These are phyloP conservation scores for Didymella pomorum DNA, from an alignment of 2,329 filamentous ascomycete species.

Conservation along the genomic window DNA sequence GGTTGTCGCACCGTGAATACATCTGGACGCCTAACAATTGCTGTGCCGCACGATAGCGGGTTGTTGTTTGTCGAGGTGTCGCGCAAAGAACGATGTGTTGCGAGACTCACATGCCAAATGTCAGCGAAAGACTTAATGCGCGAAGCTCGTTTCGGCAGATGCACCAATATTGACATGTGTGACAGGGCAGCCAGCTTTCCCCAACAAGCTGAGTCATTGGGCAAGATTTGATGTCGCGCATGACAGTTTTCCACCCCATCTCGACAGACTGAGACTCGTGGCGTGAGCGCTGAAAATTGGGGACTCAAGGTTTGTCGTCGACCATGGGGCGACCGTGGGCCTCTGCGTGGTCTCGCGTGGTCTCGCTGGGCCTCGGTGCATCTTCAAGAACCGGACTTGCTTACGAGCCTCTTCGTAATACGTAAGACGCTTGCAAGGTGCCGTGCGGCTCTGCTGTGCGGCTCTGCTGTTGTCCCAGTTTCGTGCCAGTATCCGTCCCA, in stretches of 20 bases:
- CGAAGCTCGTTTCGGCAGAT: neutral
- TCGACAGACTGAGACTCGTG: neutral
- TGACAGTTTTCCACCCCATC: neutral
- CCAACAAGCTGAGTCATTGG: neutral
- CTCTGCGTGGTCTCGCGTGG: neutral
- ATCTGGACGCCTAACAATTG: constrained; percentile 21
- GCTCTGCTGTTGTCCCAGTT: neutral
- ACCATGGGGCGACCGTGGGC: neutral
- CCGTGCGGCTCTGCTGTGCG: constrained; percentile 1
- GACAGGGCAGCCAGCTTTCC: neutral
- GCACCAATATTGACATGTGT: neutral
- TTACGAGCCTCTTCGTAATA: constrained; percentile 1
- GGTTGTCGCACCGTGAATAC: constrained; percentile 9
- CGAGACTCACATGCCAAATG: constrained; percentile 1
- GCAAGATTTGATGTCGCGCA: neutral
- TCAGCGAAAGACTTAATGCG: neutral
- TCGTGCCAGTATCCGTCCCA: neutral
- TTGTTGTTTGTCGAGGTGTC: neutral
- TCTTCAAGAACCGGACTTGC: neutral
- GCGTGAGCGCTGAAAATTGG: neutral
- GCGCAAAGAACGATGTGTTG: neutral
- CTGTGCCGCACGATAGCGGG: neutral
- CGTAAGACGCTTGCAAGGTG: neutral
- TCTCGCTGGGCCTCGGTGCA: neutral
- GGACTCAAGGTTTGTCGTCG: neutral